These are phyloP conservation scores for Aspergillus versicolor DNA, from an alignment of 2,329 filamentous ascomycete genomes.

Conservation along the genomic window DNA sequence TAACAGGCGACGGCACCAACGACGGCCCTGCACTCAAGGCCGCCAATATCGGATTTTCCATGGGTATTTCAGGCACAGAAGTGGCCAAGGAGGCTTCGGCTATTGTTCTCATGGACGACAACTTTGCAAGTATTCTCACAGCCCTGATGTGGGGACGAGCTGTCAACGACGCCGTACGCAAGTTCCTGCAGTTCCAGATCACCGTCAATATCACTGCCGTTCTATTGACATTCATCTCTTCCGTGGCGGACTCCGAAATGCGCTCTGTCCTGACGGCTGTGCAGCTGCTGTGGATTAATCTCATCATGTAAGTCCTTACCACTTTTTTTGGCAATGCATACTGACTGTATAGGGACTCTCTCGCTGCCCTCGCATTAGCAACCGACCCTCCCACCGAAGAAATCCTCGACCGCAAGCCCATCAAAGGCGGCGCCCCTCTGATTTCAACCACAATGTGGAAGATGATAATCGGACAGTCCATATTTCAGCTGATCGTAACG, in stretches of 20 bases:
- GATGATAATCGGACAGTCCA: slow-evolving; percentile 89
- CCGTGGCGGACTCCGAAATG: slow-evolving; percentile 66
- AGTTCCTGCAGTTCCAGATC: slow-evolving; percentile 59
- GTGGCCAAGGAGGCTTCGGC: slow-evolving; percentile 64
- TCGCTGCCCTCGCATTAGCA: slow-evolving; percentile 43
- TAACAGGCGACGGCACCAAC: slow-evolving; percentile 64
- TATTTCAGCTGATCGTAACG: slow-evolving; percentile 77
- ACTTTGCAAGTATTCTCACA: slow-evolving; percentile 61
- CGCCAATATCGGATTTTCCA: slow-evolving; percentile 64
- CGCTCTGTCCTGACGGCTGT: slow-evolving; percentile 76
- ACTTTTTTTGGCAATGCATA: slow-evolving; percentile 57
- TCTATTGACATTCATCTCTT: slow-evolving; percentile 77
- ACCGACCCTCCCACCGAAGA: slow-evolving; percentile 79
- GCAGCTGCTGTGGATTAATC: slow-evolving; percentile 86
- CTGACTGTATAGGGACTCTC: slow-evolving; percentile 11
- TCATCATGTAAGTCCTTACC: slow-evolving; percentile 77
- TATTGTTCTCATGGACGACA: slow-evolving; percentile 65
- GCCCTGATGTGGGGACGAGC: slow-evolving; percentile 64
- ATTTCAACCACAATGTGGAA: slow-evolving; percentile 96
- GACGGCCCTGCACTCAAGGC: slow-evolving; percentile 63
- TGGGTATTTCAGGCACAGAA: slow-evolving; percentile 64
- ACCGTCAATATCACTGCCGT: slow-evolving; percentile 90
- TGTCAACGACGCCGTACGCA: slow-evolving; percentile 65
- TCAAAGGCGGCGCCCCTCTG: slow-evolving; percentile 63
- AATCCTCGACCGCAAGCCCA: slow-evolving; percentile 72